Conservation (phyloP, 1,139 yeast species). For the Scheffersomyces parashehatae region DNA sequence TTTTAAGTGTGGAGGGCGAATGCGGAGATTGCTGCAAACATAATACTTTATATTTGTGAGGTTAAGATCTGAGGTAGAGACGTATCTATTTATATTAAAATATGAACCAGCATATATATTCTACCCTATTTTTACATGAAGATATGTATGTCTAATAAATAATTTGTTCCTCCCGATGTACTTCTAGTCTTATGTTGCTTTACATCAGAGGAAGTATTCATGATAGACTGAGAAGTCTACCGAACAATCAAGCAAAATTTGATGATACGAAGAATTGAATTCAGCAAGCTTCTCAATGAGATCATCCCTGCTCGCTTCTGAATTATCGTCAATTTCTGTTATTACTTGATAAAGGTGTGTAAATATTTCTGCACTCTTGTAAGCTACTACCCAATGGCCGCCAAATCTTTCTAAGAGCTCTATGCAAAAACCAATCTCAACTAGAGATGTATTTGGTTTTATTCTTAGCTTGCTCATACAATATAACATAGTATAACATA, state of each 20-base stretch:
- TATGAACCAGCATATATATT: too few species aligned
- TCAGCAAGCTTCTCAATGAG: neutral
- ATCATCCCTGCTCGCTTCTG: neutral
- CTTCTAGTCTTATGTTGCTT: too few species aligned
- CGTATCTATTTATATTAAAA: too few species aligned
- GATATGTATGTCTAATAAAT: too few species aligned
- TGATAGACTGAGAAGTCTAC: neutral
- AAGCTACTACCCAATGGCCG: constrained; percentile 47
- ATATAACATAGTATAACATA: constrained; percentile 45
- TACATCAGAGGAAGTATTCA: neutral
- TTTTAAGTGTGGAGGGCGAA: too few species aligned
- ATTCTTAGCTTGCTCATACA: constrained; percentile 48
- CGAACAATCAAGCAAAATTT: neutral
- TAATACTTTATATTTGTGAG: too few species aligned
- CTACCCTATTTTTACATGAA: too few species aligned
- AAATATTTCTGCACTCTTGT: constrained; percentile 43
- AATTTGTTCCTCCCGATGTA: too few species aligned
- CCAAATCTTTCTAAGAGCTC: constrained; percentile 48
- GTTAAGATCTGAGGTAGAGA: too few species aligned
- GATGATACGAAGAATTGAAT: neutral
- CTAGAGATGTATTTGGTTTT: constrained; percentile 43
- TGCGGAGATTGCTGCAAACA: too few species aligned
- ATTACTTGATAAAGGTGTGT: constrained; percentile 4
- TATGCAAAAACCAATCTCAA: constrained; percentile 44
- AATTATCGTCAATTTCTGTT: neutral